Conservation (phyloP, 345 rosid species). For the Syzygium grande region DNA sequence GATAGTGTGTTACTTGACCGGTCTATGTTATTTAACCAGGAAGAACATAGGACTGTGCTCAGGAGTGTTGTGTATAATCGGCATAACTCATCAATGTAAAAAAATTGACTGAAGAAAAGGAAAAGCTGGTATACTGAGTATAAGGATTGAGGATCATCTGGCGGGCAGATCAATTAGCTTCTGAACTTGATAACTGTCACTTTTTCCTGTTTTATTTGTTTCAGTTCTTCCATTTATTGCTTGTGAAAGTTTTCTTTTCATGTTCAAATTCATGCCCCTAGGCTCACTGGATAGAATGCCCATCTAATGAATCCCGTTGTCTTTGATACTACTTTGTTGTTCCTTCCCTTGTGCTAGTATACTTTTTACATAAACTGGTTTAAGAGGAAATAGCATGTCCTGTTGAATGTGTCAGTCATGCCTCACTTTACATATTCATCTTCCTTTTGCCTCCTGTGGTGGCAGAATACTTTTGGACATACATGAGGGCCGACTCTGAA, state of each 20-base stretch:
- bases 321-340: not conserved
- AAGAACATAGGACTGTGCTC: not conserved
- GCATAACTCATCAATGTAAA: not conserved
- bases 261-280: not conserved
- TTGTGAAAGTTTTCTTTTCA: not conserved
- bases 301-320: not conserved
- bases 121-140: not conserved
- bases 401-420: not conserved
- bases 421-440: not conserved
- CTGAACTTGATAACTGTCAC: not conserved
- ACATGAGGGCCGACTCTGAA: constrained; percentile 91
- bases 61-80: not conserved
- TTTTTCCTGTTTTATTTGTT: not conserved
- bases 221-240: not conserved
- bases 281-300: not conserved
- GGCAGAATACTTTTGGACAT: constrained; percentile 81
- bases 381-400: not conserved
- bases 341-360: not conserved
- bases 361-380: not conserved
- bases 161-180: not conserved
- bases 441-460: not conserved
- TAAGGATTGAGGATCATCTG: not conserved
- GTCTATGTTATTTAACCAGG: not conserved
- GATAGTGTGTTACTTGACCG: not conserved
- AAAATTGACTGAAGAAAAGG: not conserved